Base-by-base conservation (phyloP, 805 yeast species). In the Ogataea philodendri region DNA sequence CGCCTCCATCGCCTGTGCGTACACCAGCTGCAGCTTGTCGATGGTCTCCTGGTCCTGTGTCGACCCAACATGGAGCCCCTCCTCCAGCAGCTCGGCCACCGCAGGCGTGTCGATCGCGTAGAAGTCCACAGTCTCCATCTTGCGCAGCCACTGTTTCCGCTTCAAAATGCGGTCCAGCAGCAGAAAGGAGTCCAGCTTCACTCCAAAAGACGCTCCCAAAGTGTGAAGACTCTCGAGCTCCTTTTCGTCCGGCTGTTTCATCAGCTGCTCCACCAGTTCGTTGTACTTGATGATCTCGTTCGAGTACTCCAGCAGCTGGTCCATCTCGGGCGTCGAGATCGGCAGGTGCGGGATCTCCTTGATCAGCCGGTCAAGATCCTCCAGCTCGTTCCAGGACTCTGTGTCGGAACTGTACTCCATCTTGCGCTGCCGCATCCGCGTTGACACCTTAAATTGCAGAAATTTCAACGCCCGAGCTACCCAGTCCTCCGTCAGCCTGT, bases 181-280 rank as follows among this genome's bases (percentile, higher is more conserved):
- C 15, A 66, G 66, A 9, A 65, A 52, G 5, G 80, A 69, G 3
- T 76, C 72, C 10, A 83, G 54, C 5, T 64, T 67, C 23, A 84
- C 55, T 4, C 84, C 84, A 50, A 81, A 73, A 3, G 78, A 67
- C 38, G 67, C 64, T 2, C 89, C 90, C 22, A 76, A 55, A 27
- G 67, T 70, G 15, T 79, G 70, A 53, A 81, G 54, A 25, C 73
- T 77, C 19, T 41, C 43, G 14, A 44, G 32, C 22, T 66, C 59
- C 32, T 76, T 66, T 16, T 79, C 83, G 10, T 63, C 65, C 16
- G 52, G 32, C 5, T 29, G 30, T 8, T 26, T 48, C 3, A 74
- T 48, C 11, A 74, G 57, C 3, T 54, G 42, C 7, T 70, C 52
- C 20, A 75, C 76, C 9, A 71, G 65, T 17, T 60, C 55, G 39